Conservation (phyloP, 2,329 filamentous ascomycete genomes). For the Cytospora chrysosperma region DNA sequence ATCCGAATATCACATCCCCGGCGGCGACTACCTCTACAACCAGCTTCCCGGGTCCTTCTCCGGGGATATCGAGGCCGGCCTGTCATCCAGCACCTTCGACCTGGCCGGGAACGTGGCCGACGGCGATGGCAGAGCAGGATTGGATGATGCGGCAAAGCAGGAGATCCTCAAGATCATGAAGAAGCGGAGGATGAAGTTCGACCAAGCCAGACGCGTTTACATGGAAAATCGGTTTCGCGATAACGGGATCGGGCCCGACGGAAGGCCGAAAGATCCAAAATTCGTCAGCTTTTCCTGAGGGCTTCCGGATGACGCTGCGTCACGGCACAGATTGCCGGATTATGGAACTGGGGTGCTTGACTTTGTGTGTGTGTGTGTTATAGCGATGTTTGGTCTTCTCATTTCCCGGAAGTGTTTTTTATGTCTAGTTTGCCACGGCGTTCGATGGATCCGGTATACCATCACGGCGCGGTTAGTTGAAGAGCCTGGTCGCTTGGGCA, state of each 20-base stretch:
- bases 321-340: not conserved
- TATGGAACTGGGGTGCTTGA: too few relatives aligned
- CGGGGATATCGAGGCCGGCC: conserved; percentile 82
- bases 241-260: conserved; percentile 86
- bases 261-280: conserved; percentile 85
- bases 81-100: conserved; percentile 82
- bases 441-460: conserved; percentile 9
- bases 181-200: conserved; percentile 75
- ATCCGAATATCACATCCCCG: conserved; percentile 45
- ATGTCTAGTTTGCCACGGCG: conserved; percentile 12
- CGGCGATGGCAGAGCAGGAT: conserved; percentile 74
- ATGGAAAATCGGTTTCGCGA: conserved; percentile 84
- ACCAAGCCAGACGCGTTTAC: conserved; percentile 83
- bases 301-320: not conserved
- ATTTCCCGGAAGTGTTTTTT: not conserved
- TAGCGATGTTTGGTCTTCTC: not conserved
- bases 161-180: conserved; percentile 93
- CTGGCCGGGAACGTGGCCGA: conserved; percentile 75
- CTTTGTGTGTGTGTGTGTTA: not conserved
- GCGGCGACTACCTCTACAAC: conserved; percentile 67
- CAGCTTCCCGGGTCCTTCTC: conserved; percentile 76
- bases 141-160: conserved; percentile 77
- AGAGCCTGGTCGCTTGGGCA: not conserved
- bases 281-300: conserved; percentile 84
- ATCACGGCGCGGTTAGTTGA: not conserved